phyloP scores from a whole-genome alignment of 2,329 filamentous ascomycete genomes.

The Chaetomiaceae sp. region DNA sequence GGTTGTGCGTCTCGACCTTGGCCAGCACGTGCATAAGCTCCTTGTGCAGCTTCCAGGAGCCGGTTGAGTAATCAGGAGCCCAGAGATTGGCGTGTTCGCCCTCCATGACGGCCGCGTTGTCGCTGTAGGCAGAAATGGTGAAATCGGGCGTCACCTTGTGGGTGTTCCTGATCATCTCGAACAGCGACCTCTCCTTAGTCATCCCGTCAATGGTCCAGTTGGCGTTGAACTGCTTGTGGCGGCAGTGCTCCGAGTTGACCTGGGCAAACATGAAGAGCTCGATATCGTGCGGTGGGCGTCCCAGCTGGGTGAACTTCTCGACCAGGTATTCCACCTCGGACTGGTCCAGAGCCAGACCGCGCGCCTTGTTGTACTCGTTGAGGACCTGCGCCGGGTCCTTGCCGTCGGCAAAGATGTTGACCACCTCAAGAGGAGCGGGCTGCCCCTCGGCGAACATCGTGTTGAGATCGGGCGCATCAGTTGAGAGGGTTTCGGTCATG shows the following conservation, averaged over 20 bases:
- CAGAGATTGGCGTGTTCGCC: slow-evolving; percentile 71
- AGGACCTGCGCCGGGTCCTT: slow-evolving; percentile 66
- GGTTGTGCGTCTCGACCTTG: slow-evolving; percentile 98
- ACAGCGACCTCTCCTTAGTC: slow-evolving; percentile 73
- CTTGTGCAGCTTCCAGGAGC: slow-evolving; percentile 81
- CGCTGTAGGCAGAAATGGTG: slow-evolving; percentile 94
- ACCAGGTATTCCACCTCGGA: slow-evolving; percentile 90
- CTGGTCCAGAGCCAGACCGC: slow-evolving; percentile 81
- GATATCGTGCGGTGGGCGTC: slow-evolving; percentile 73
- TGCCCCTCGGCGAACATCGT: slow-evolving; percentile 72
- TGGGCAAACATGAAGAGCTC: slow-evolving; percentile 99
- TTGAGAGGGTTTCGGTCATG: slow-evolving; percentile 84
- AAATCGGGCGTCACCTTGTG: slow-evolving; percentile 75
- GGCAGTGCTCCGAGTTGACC: slow-evolving; percentile 94
- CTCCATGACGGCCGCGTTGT: slow-evolving; percentile 91
- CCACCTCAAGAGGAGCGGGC: slow-evolving; percentile 62
- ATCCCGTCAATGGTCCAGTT: slow-evolving; percentile 91
- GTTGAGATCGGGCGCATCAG: slow-evolving; percentile 62
- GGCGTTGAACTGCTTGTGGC: slow-evolving; percentile 90
- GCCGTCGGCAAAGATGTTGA: slow-evolving; percentile 66
- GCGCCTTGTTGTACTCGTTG: slow-evolving; percentile 74
- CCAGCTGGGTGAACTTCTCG: slow-evolving; percentile 68
- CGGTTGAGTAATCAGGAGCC: slow-evolving; percentile 81
- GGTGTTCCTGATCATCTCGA: slow-evolving; percentile 95
- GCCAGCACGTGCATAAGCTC: slow-evolving; percentile 83